phyloP scores from a whole-genome alignment of 352 stramenopile species.

The Phytophthora rubi region DNA sequence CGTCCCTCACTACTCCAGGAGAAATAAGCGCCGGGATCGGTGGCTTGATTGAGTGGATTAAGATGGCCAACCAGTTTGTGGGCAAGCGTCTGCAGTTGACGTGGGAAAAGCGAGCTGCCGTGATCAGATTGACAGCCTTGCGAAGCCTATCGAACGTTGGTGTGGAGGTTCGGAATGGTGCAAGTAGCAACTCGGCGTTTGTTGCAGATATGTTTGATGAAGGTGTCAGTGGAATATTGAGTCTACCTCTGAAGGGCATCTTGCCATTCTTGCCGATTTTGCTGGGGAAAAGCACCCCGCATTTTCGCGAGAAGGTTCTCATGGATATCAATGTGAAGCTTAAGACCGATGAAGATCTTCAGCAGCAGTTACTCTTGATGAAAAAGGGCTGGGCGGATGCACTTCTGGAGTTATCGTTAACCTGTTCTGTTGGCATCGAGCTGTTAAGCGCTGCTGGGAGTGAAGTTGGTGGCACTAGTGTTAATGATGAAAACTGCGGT shows the following conservation, averaged over 20 bases:
- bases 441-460: conserved; percentile 1
- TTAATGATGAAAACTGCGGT: conserved; percentile 30
- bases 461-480: neutral
- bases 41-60: conserved; percentile 72
- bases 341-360: conserved; percentile 75
- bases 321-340: conserved; percentile 91
- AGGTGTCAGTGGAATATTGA: conserved; percentile 61
- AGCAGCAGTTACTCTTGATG: conserved; percentile 78
- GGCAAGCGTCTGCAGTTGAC: conserved; percentile 71
- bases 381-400: conserved; percentile 80
- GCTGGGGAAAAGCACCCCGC: conserved; percentile 53
- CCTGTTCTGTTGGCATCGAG: conserved; percentile 50
- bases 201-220: conserved; percentile 68
- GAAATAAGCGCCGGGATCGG: conserved; percentile 39
- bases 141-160: conserved; percentile 58
- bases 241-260: conserved; percentile 67
- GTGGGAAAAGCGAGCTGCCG: conserved; percentile 75
- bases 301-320: conserved; percentile 77
- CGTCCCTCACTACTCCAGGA: conserved; percentile 19
- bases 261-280: conserved; percentile 78
- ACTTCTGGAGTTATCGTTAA: conserved; percentile 73
- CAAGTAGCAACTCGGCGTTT: conserved; percentile 18
- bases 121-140: conserved; percentile 71
- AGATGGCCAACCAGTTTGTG: conserved; percentile 64
- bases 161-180: conserved; percentile 6